A percentile compares a stretch with the other conserved stretches of the same genome.
phyloP scores from a whole-genome alignment of 306 rosid species.

The Macrotyloma uniflorum region DNA sequence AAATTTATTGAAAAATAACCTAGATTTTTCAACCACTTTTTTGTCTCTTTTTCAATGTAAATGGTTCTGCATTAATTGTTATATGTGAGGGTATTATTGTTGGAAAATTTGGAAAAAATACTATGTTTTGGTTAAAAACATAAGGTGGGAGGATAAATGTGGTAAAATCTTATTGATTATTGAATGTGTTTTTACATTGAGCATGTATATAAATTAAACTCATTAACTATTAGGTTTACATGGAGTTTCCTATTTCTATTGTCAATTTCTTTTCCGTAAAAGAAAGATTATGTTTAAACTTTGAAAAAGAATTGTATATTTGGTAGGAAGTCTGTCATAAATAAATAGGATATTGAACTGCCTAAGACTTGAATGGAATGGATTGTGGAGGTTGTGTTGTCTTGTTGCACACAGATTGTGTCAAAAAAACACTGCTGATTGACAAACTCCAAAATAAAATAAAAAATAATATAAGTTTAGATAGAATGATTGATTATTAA shows the following conservation, averaged over 20 bases:
- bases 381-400: background rate
- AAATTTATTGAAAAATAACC: no score
- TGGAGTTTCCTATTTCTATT: background rate
- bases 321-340: background rate
- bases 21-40: no score
- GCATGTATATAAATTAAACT: no score
- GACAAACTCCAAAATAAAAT: background rate
- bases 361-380: background rate
- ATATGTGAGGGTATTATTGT: no score
- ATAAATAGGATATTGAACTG: background rate
- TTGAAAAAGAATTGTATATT: background rate
- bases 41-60: no score
- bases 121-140: no score
- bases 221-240: background rate
- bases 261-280: background rate
- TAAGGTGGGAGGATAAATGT: background rate
- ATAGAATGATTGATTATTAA: background rate
- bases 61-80: no score
- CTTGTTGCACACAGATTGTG: background rate
- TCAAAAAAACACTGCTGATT: background rate
- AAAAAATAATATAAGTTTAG: background rate
- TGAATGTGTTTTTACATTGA: no score
- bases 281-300: background rate
- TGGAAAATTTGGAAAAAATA: no score
- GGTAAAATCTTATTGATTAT: background rate